These are phyloP conservation scores for Septoria linicola DNA, from an alignment of 2,329 filamentous ascomycete genomes.

Conservation along the genomic window DNA sequence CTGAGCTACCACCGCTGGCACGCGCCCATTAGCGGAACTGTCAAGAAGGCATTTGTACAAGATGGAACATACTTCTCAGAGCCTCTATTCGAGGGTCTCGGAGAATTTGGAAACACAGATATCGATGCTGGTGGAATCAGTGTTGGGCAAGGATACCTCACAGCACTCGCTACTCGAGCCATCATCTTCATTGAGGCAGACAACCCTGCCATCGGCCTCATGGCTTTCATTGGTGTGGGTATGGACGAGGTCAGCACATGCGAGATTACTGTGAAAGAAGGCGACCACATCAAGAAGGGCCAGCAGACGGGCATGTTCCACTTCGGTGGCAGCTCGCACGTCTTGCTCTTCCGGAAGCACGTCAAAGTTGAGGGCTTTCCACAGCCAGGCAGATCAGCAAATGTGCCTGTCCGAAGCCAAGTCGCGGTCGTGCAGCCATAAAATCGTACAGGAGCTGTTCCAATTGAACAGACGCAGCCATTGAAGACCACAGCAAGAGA, in stretches of 20 bases:
- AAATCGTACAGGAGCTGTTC: slow-evolving; percentile 45
- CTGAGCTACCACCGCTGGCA: slow-evolving; percentile 73
- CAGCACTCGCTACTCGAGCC: slow-evolving; percentile 65
- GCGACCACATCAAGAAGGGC: slow-evolving; percentile 66
- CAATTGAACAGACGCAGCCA: not conserved
- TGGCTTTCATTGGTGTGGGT: slow-evolving; percentile 69
- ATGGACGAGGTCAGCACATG: slow-evolving; percentile 72
- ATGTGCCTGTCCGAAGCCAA: slow-evolving; percentile 41
- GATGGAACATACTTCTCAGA: slow-evolving; percentile 70
- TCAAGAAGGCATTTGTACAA: slow-evolving; percentile 58
- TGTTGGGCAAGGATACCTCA: slow-evolving; percentile 62
- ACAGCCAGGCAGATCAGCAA: slow-evolving; percentile 35
- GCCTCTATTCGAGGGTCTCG: slow-evolving; percentile 52
- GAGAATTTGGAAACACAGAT: slow-evolving; percentile 38
- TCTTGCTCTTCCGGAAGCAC: slow-evolving; percentile 62
- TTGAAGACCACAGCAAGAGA: too few species aligned
- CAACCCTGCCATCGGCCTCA: slow-evolving; percentile 64
- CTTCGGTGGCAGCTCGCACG: slow-evolving; percentile 71
- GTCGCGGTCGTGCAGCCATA: slow-evolving; percentile 38
- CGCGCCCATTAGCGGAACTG: slow-evolving; percentile 61
- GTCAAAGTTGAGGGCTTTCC: slow-evolving; percentile 47
- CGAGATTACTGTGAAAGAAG: slow-evolving; percentile 67
- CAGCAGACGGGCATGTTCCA: slow-evolving; percentile 77
- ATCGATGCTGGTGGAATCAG: slow-evolving; percentile 48
- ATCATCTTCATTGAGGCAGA: slow-evolving; percentile 71